These are phyloP conservation scores for Hygrophorus pudorinus DNA, from an alignment of 768 basidiomycete genomes.

Conservation along the genomic window DNA sequence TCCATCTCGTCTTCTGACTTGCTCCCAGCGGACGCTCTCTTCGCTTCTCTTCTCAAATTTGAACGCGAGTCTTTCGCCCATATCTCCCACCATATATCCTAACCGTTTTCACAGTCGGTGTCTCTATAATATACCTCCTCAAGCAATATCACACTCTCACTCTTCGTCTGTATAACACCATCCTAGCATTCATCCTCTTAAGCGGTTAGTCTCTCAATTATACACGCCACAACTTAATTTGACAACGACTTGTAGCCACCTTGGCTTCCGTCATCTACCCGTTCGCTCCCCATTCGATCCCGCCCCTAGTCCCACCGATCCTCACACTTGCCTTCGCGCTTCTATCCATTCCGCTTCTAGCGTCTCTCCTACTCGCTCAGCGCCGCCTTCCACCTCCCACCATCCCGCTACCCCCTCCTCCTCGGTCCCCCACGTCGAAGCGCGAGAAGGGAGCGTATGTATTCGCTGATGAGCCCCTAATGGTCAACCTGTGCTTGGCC, in stretches of 20 bases:
- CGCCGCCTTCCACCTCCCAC: slow-evolving; percentile 8
- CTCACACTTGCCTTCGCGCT: slow-evolving; percentile 10
- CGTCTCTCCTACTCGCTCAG: slow-evolving; percentile 9
- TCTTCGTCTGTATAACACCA: slow-evolving; percentile 5
- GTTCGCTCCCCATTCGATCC: slow-evolving; percentile 7
- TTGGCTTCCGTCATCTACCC: slow-evolving; percentile 10
- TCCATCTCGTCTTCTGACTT: slow-evolving; percentile 1
- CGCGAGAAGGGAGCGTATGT: not conserved
- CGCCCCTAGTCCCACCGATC: slow-evolving; percentile 10
- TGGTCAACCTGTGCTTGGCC: not conserved
- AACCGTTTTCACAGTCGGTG: slow-evolving; percentile 6
- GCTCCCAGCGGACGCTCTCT: slow-evolving; percentile 2
- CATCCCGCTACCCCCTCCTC: slow-evolving; percentile 7
- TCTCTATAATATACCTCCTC: slow-evolving; percentile 4
- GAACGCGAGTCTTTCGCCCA: slow-evolving; percentile 3
- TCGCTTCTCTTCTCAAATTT: slow-evolving; percentile 8
- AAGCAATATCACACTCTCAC: not conserved
- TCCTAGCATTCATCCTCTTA: slow-evolving; percentile 8
- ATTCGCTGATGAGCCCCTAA: not conserved
- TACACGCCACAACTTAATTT: not conserved
- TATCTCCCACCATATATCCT: not conserved
- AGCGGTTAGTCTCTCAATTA: slow-evolving; percentile 7
- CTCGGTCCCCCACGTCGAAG: slow-evolving; percentile 3
- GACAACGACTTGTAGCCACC: slow-evolving; percentile 7
- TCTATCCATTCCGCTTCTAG: slow-evolving; percentile 11